phyloP scores from a whole-genome alignment of 345 rosid genomes.

The Eucalyptus sp. region DNA sequence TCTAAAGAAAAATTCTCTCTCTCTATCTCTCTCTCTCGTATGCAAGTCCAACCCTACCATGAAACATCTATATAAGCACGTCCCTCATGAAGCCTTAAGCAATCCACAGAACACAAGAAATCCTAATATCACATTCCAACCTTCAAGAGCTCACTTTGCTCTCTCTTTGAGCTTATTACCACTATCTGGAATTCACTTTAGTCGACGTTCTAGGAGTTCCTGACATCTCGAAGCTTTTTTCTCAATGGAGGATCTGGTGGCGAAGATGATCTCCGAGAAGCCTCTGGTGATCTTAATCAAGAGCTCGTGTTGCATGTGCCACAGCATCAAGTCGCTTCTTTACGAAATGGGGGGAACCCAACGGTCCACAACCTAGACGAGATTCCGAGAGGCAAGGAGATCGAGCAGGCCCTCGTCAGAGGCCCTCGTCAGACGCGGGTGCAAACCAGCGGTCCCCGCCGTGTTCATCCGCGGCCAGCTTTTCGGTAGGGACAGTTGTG shows the following conservation, averaged over 20 bases:
- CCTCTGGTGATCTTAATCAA: slow-evolving; percentile 6
- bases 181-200: background rate
- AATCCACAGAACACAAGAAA: background rate
- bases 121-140: background rate
- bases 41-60: background rate
- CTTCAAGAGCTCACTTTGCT: background rate
- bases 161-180: background rate
- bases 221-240: background rate
- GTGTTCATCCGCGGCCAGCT: slow-evolving; percentile 5
- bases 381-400: background rate
- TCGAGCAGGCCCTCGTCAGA: slow-evolving; percentile 2
- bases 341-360: background rate
- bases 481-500: background rate
- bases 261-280: background rate
- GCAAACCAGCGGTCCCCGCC: background rate
- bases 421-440: background rate
- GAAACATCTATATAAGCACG: background rate
- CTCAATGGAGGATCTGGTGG: background rate
- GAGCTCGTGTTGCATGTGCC: slow-evolving; percentile 6
- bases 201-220: background rate
- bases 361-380: background rate
- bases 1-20: background rate
- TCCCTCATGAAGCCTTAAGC: background rate
- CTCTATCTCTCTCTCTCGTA: background rate
- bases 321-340: background rate